Base-by-base conservation (phyloP, 2,329 filamentous ascomycete species). In the Diaporthe helianthi region DNA sequence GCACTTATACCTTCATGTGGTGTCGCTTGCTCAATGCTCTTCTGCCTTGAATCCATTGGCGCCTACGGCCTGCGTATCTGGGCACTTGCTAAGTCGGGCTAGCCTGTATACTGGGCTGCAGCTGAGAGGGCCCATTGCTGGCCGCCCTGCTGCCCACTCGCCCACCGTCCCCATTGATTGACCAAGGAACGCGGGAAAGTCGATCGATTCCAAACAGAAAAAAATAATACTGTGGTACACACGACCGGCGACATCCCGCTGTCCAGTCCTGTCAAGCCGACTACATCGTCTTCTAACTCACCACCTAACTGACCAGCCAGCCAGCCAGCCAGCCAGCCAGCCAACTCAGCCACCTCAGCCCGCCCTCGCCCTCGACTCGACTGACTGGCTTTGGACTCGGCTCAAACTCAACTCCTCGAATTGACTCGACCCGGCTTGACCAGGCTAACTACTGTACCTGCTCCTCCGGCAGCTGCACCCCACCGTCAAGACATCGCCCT, bases 161-260 rank as follows among this genome's bases (percentile, higher is more conserved):
- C 41, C 55, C 55, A 61, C 55, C 46, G 38, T 61, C 58, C 49
- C 41, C 67, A 64, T 64, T 55, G 29, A 49, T 55, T 69, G 52
- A 58, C 69, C 69, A 71, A 71, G 69, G 61, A 71, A 71, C 66
- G 69, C 69, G 61, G 69, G 66, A 69, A 49, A 65, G 66, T 71
- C 69, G 69, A 71, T 64, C 66, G 69, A 71, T 71, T 69, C 66
- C 66, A 69, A 71, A 69, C 66, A 58, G 31, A 54, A 58, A 55
- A 55, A 41, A 44, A 54, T 24, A 64, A 64, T 44, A n/a, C n/a
- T n/a, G n/a, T n/a, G n/a, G n/a, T n/a, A 52, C 22, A 51, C 54
- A 58, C 54, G 9, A 33, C 44, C 52, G 58, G 44, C 52, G 13
- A 58, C 60, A 33, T 46, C 17, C 60, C 36, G 60, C 38, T 38